These are phyloP conservation scores for Yamadazyma oceani DNA, from an alignment of 1,139 yeast species.

Conservation along the genomic window DNA sequence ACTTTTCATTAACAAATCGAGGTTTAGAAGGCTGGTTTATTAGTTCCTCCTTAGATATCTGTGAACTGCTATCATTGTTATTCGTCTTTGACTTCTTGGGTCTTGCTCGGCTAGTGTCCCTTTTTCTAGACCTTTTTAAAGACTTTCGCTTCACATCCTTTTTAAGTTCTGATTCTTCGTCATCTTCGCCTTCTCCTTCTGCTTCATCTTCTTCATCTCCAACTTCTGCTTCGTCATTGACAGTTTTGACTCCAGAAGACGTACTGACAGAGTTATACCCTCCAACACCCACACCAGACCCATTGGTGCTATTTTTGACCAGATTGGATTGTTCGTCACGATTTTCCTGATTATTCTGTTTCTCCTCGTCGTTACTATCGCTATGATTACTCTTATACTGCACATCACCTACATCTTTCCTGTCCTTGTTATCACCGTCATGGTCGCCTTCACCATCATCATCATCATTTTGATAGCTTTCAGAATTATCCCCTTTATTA, in stretches of 20 bases:
- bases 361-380: constrained; percentile 2
- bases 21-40: constrained; percentile 76
- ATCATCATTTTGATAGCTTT: neutral
- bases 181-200: constrained; percentile 16
- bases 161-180: constrained; percentile 17
- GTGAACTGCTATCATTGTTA: constrained; percentile 7
- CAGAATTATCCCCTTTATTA: neutral
- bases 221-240: constrained; percentile 13
- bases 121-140: constrained; percentile 15
- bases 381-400: neutral
- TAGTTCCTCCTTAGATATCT: constrained; percentile 37
- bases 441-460: constrained; percentile 11
- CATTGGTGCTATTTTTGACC: no score
- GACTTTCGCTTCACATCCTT: constrained; percentile 17
- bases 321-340: neutral
- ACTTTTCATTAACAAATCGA: constrained; percentile 72
- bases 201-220: constrained; percentile 14
- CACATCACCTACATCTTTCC: no score
- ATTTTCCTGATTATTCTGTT: neutral
- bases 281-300: no score
- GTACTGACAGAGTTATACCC: neutral
- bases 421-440: constrained; percentile 3
- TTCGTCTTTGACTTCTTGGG: constrained; percentile 14
- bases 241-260: neutral
- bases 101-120: constrained; percentile 16